phyloP scores from a whole-genome alignment of 768 basidiomycete genomes.

The Amanita molliuscula region DNA sequence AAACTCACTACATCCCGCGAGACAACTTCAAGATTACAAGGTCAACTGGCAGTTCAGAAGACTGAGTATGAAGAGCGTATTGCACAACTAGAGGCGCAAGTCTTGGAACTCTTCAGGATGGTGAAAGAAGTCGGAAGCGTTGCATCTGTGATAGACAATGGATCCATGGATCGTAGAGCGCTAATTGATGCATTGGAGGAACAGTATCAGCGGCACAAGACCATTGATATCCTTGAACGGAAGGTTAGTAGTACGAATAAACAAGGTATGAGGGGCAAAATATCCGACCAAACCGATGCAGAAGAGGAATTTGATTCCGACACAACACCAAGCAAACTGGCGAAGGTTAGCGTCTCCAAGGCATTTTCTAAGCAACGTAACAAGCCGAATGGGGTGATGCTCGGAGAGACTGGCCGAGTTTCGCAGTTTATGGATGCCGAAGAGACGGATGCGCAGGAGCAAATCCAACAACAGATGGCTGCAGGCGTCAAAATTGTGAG shows the following conservation, averaged over 20 bases:
- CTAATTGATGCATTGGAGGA: slow-evolving; percentile 75
- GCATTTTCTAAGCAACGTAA: slow-evolving; percentile 18
- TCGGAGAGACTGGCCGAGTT: slow-evolving; percentile 42
- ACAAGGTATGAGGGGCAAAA: slow-evolving; percentile 18
- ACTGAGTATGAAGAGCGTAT: slow-evolving; percentile 78
- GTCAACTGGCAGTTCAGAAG: slow-evolving; percentile 70
- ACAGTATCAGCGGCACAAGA: slow-evolving; percentile 74
- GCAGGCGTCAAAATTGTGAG: slow-evolving; percentile 65
- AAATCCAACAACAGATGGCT: slow-evolving; percentile 78
- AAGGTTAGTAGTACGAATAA: slow-evolving; percentile 22
- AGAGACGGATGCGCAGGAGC: slow-evolving; percentile 71
- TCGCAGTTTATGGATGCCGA: slow-evolving; percentile 91
- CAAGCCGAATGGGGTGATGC: slow-evolving; percentile 14
- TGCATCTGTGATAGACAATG: slow-evolving; percentile 60
- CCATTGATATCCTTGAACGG: slow-evolving; percentile 81
- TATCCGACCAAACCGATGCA: slow-evolving; percentile 18
- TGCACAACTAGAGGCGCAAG: slow-evolving; percentile 81
- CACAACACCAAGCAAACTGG: slow-evolving; percentile 48
- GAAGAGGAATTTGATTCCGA: slow-evolving; percentile 41
- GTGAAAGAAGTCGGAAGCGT: slow-evolving; percentile 75
- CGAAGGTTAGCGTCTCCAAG: slow-evolving; percentile 20
- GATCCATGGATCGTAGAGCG: slow-evolving; percentile 60
- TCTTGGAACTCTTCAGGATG: slow-evolving; percentile 91
- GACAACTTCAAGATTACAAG: slow-evolving; percentile 64
- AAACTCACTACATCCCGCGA: slow-evolving; percentile 72